Percentiles rank a stretch among this genome's conserved stretches.
Evolutionary conservation across 2,329 filamentous ascomycete species (phyloP).

Genomic region (Colletotrichum filicis): DNA sequence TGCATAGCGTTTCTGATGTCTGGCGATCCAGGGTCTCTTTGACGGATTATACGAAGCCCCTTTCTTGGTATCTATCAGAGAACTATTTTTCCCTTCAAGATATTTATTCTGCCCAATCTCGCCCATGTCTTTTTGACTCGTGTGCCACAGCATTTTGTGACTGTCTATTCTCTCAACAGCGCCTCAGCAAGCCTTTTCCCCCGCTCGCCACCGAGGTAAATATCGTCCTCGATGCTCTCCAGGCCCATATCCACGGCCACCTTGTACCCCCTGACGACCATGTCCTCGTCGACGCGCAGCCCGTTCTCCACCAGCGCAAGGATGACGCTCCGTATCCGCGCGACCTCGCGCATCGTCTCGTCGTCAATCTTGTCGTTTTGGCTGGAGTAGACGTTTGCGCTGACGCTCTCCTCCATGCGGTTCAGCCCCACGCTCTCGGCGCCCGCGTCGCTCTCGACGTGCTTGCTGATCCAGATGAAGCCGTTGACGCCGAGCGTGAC

Average conservation of each 20-base stretch:
- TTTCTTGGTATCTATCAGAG: conserved; percentile 26
- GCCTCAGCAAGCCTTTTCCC: conserved; percentile 62
- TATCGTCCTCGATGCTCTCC: conserved; percentile 67
- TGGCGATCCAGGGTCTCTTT: conserved; percentile 22
- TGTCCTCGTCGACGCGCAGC: conserved; percentile 89
- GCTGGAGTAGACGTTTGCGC: conserved; percentile 88
- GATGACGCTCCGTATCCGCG: conserved; percentile 83
- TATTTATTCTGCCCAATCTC: not conserved
- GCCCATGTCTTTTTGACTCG: not conserved
- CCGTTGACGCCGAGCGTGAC: conserved; percentile 95
- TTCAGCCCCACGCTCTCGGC: conserved; percentile 77
- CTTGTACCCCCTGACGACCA: conserved; percentile 83
- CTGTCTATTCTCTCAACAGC: conserved; percentile 38
- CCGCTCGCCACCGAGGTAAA: conserved; percentile 69
- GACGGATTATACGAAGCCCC: conserved; percentile 6
- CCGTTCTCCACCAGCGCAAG: conserved; percentile 84
- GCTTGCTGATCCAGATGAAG: conserved; percentile 94
- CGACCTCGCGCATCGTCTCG: conserved; percentile 87
- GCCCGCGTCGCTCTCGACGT: conserved; percentile 71
- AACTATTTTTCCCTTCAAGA: not conserved
- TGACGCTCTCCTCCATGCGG: conserved; percentile 87
- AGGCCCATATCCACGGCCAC: conserved; percentile 81
- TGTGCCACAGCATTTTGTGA: not conserved
- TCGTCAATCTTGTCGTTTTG: conserved; percentile 89
- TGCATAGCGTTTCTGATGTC: conserved; percentile 35